These are phyloP conservation scores for Colletotrichum phormii DNA, from an alignment of 2,329 filamentous ascomycete species.

Conservation along the genomic window DNA sequence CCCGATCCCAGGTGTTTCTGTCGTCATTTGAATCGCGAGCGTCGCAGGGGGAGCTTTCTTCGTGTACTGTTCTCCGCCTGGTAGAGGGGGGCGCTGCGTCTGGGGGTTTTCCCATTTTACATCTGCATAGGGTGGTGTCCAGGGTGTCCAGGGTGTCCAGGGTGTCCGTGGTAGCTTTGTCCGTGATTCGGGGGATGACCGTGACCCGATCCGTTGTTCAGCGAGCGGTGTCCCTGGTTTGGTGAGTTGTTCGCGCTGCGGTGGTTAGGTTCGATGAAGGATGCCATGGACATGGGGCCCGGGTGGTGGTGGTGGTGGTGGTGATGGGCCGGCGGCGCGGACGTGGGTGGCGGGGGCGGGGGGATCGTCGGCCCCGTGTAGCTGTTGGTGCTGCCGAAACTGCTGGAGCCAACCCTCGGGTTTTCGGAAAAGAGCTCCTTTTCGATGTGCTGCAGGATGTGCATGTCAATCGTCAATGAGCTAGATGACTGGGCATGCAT, in stretches of 20 bases:
- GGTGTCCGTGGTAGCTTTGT: constrained; percentile 16
- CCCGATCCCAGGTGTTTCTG: too few relatives aligned
- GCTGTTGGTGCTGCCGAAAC: constrained; percentile 56
- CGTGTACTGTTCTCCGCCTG: neutral
- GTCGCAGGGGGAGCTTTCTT: neutral
- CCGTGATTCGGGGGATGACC: constrained; percentile 6
- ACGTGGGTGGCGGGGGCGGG: constrained; percentile 7
- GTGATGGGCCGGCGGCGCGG: neutral
- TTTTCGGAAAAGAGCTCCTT: constrained; percentile 55
- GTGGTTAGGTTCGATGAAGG: constrained; percentile 18
- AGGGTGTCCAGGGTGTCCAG: neutral
- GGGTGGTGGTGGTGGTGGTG: constrained; percentile 22
- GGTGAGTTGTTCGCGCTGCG: constrained; percentile 32
- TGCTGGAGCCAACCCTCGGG: constrained; percentile 42
- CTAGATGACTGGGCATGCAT: constrained; percentile 79
- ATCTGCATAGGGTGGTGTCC: constrained; percentile 16
- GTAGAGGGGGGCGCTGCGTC: neutral
- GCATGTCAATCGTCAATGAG: constrained; percentile 78
- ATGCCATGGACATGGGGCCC: constrained; percentile 28
- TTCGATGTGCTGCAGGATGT: constrained; percentile 73
- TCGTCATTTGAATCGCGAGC: neutral
- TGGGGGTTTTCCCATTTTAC: neutral
- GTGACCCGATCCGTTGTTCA: constrained; percentile 17
- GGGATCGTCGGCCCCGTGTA: constrained; percentile 6
- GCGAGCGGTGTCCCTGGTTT: constrained; percentile 14